Base-by-base conservation (phyloP, 1,284 basidiomycete species). In the Neolentinus lepideus region DNA sequence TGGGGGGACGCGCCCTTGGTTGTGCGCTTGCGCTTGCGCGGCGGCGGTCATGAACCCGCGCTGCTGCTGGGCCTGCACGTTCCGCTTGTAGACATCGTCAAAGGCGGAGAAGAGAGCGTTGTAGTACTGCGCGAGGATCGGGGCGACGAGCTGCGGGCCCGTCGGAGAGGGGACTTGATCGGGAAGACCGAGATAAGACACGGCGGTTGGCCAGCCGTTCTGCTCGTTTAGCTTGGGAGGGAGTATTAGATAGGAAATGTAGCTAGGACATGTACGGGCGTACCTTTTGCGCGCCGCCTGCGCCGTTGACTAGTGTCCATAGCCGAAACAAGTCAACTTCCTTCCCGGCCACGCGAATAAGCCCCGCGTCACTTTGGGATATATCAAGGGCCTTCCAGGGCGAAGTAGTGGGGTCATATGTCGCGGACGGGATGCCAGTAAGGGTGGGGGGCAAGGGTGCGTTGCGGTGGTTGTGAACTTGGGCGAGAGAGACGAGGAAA, bases 321-420 rank as follows among this genome's bases (percentile, higher is more conserved):
- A 91, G 69, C 61, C 75, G 84, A 69, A 89, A 87, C 43, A 94
- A 67, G 62, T 87, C 86, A 52, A 93, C 75, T 64, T 93, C 90
- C 68, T 84, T 90, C 21, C 89, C 90, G 2, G 84, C 83, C 47
- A 94, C 64, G 57, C 81, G 80, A 63, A 90, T 74, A 38, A 75
- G 69, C 47, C 88, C 88, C 16, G 75, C 60, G 58, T 88, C 87
- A 26, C 63, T 61, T 19, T 74, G 64, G 6, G 78, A 78, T 43
- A 76, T 71, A 58, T 90, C 87, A 57, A 90, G 68, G 51, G 71
- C 68, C 62, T 80, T 80, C 84, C 84, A 90, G 10, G 71, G 75
- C 2, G 86, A 83, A 51, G 71, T 76, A 53, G 66, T 67, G 22
- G 79, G 80, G 65, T 90, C 87, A 60, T 81, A 90, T 54, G 70